phyloP scores from a whole-genome alignment of 164 flowering plant species.

The Kingdonia uniflora region DNA sequence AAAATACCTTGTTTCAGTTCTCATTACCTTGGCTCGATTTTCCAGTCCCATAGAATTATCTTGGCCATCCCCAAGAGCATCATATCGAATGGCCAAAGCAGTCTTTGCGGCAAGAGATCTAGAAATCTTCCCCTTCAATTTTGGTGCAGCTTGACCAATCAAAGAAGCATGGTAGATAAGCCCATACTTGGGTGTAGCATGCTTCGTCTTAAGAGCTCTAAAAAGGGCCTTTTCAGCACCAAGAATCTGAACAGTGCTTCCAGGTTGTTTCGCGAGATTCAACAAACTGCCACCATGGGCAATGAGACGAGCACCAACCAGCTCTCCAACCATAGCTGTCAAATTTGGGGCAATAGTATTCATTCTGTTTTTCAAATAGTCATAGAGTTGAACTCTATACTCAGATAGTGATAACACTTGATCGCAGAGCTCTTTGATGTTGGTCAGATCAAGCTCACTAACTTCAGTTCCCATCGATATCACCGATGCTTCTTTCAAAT shows the following conservation, averaged over 20 bases:
- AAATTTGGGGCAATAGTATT: constrained; percentile 86
- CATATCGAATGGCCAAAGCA: constrained; percentile 77
- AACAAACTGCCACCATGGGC: constrained; percentile 92
- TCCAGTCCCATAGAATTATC: constrained; percentile 81
- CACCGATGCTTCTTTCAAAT: constrained; percentile 71
- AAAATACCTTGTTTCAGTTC: too few species aligned
- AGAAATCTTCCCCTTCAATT: constrained; percentile 84
- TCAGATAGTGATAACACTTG: constrained; percentile 79
- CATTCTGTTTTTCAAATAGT: constrained; percentile 78
- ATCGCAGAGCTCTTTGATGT: constrained; percentile 75
- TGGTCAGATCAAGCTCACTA: constrained; percentile 75
- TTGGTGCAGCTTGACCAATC: constrained; percentile 91
- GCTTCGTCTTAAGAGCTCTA: constrained; percentile 91
- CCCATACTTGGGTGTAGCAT: constrained; percentile 92
- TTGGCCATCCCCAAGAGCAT: constrained; percentile 81
- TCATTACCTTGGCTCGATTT: constrained; percentile 53
- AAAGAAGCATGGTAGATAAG: constrained; percentile 91
- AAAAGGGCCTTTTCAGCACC: constrained; percentile 97
- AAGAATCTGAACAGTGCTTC: constrained; percentile 89
- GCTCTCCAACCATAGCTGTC: constrained; percentile 89
- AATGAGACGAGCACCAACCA: constrained; percentile 92
- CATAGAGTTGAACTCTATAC: constrained; percentile 83
- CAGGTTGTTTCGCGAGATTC: constrained; percentile 91
- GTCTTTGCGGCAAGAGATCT: constrained; percentile 88
- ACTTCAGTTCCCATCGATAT: constrained; percentile 97